Conservation (phyloP, 2,329 filamentous ascomycete species). For the Leptographium flavum region DNA sequence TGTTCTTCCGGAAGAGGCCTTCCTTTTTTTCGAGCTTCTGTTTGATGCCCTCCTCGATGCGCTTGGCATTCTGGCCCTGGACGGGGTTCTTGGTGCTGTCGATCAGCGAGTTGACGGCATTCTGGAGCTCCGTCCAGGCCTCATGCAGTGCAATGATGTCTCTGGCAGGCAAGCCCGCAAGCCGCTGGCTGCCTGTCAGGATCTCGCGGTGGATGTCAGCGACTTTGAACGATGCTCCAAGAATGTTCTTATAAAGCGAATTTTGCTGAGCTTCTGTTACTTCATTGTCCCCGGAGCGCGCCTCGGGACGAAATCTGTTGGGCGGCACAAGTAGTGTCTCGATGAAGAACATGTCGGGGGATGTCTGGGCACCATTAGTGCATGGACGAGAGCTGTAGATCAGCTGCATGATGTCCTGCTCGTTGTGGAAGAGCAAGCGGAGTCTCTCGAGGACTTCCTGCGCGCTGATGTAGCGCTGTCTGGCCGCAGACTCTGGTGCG, state of each 20-base stretch:
- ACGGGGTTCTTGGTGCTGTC: conserved; percentile 79
- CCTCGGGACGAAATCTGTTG: conserved; percentile 81
- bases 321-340: conserved; percentile 77
- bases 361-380: conserved; percentile 44
- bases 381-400: conserved; percentile 65
- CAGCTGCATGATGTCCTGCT: conserved; percentile 70
- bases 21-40: conserved; percentile 98
- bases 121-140: conserved; percentile 72
- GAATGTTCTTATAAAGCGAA: conserved; percentile 69
- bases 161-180: conserved; percentile 23
- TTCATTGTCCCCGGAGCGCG: conserved; percentile 62
- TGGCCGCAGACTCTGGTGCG: conserved; percentile 10
- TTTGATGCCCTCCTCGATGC: conserved; percentile 88
- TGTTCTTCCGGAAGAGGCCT: conserved; percentile 94
- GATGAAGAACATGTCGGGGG: conserved; percentile 88
- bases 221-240: conserved; percentile 61
- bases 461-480: conserved; percentile 65
- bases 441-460: conserved; percentile 73
- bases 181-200: conserved; percentile 20
- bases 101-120: conserved; percentile 81
- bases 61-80: conserved; percentile 60
- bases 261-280: conserved; percentile 87
- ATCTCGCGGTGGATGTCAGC: conserved; percentile 62
- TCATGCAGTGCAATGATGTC: conserved; percentile 67
- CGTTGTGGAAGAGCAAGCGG: conserved; percentile 68